A percentile compares a stretch with the other conserved stretches of the same genome.
Evolutionary conservation across 192 early-diverging fungal genomes (phyloP).

Genomic region (Coemansia sp.): DNA sequence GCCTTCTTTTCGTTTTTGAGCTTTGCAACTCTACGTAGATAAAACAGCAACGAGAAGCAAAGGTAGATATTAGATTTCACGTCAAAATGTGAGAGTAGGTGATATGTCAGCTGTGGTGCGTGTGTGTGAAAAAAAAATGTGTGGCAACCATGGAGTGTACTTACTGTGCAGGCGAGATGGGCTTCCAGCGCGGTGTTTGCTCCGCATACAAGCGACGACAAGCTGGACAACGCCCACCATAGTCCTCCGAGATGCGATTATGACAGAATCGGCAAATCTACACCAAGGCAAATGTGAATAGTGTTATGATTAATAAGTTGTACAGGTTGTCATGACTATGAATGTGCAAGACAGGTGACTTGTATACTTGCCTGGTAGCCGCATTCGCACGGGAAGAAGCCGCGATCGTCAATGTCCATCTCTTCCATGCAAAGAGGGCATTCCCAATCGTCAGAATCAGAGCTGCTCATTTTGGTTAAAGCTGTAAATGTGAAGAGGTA

Average conservation of each 20-base stretch:
- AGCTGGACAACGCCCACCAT: slow-evolving; percentile 93
- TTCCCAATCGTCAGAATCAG: slow-evolving; percentile 90
- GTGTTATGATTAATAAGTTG: not conserved
- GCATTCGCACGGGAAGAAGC: slow-evolving; percentile 97
- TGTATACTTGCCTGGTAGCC: slow-evolving; percentile 84
- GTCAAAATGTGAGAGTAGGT: not conserved
- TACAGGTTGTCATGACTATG: not conserved
- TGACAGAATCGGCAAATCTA: slow-evolving; percentile 99
- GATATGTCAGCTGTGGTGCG: not conserved
- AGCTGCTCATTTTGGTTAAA: slow-evolving; percentile 45
- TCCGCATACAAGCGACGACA: slow-evolving; percentile 90
- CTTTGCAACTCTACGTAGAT: slow-evolving; percentile 56
- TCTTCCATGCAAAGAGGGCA: slow-evolving; percentile 99
- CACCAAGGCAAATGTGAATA: slow-evolving; percentile 4
- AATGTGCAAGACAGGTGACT: not conserved
- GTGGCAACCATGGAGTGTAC: slow-evolving; percentile 21
- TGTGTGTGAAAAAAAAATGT: not conserved
- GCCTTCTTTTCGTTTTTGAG: slow-evolving; percentile 82
- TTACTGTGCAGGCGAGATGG: slow-evolving; percentile 90
- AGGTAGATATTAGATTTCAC: not conserved
- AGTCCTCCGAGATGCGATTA: slow-evolving; percentile 95
- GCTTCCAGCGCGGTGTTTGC: slow-evolving; percentile 66
- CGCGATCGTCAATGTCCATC: slow-evolving; percentile 93
- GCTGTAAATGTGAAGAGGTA: not conserved
- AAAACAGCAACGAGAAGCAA: not conserved